A percentile compares a stretch with the other conserved stretches of the same genome.
Conservation (phyloP, 768 basidiomycete genomes). For the Suillus americanus region DNA sequence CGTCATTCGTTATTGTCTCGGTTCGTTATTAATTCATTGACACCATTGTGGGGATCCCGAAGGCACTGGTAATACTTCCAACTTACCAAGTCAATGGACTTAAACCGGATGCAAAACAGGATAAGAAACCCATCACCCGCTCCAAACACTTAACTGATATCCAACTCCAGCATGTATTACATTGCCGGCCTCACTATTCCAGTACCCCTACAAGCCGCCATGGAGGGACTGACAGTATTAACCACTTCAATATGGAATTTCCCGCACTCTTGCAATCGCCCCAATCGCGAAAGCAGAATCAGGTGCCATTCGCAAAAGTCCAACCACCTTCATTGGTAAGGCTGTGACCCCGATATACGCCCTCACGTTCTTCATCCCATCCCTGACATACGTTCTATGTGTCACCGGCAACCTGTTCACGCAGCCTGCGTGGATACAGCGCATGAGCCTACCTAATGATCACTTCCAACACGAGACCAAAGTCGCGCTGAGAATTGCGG, state of each 20-base stretch:
- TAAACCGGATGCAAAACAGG: too few species aligned
- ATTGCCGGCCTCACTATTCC: too few species aligned
- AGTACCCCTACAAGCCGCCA: not conserved
- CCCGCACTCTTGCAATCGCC: constrained; percentile 7
- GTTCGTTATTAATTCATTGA: too few species aligned
- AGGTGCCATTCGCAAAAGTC: constrained; percentile 17
- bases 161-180: too few species aligned
- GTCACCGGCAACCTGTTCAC: constrained; percentile 29
- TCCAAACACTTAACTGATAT: too few species aligned
- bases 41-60: too few species aligned
- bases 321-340: constrained; percentile 21
- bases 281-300: constrained; percentile 12
- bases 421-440: constrained; percentile 36
- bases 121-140: too few species aligned
- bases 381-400: constrained; percentile 27
- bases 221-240: constrained; percentile 25
- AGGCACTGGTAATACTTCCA: too few species aligned
- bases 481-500: constrained; percentile 22
- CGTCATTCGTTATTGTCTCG: too few species aligned
- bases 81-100: too few species aligned
- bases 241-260: constrained; percentile 22
- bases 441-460: constrained; percentile 24
- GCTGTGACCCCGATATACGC: constrained; percentile 29
- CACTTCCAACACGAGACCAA: constrained; percentile 22
- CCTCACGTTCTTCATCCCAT: constrained; percentile 22